Base-by-base conservation (phyloP, 306 rosid genomes). In the Prunus mongolica region DNA sequence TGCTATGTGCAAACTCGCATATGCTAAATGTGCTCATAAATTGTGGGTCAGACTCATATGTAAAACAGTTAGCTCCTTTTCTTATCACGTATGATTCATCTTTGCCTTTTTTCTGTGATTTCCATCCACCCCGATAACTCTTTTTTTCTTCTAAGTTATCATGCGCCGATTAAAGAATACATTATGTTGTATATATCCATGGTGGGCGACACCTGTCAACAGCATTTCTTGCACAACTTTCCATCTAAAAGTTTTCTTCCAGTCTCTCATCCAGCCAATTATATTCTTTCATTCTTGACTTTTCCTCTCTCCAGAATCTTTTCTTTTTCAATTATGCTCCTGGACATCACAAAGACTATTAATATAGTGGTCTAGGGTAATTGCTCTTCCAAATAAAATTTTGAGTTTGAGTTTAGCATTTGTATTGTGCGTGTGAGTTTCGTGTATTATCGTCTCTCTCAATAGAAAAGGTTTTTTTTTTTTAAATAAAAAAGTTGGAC, bases 271-370 rank as follows among this genome's bases (percentile, higher is more conserved):
- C 67, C 78, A 76, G 69, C 84, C 44, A 66, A 79, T 75, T 15
- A 65, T 72, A 62, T 78, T 64, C 82, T 54, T 51, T 18, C 45
- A n/a, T 80, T 78, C 83, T 83, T 74, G 83, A 85, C 89, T 86
- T 85, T 81, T 72, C 56, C 72, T 54, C 80, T 52, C 76, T 57
- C 67, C 38, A 82, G 88, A 87, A 81, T 80, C 88, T 32, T 69
- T 24, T 77, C 50, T 22, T 19, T 55, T 14, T 5, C 9, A 1
- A 15, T 12, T 46, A 54, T 68, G 18, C 83, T 56, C 78, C 73
- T 70, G 76, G 69, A 32, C 38, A 32, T 6, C 38, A 32, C 38
- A 32, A 32, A 32, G 38, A 30, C 5, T 1, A 24, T 24, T 24
- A 24, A 0, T 0, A 24, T 3, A 30, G 4, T 0, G 32, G 32